phyloP scores from a whole-genome alignment of 169 alveolate genomes.

The Amoebophrya sp. region DNA sequence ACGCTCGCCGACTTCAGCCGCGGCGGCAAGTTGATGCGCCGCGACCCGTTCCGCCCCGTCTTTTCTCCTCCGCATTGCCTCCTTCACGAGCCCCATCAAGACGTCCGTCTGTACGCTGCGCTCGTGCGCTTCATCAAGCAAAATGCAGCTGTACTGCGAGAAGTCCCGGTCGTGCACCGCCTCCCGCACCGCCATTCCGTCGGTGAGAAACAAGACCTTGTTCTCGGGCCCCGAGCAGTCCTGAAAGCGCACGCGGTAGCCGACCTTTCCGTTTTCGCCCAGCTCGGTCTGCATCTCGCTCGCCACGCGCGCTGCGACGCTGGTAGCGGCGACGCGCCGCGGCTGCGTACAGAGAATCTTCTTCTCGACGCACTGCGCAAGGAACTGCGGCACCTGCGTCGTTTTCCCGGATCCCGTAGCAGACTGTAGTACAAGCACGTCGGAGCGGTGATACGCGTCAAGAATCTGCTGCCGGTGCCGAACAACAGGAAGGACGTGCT shows the following conservation, averaged over 20 bases:
- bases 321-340: slow-evolving; percentile 98
- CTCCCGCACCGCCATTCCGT: slow-evolving; percentile 96
- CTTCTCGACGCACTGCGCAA: slow-evolving; percentile 34
- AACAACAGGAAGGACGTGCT: not conserved
- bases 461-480: not conserved
- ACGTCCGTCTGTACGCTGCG: slow-evolving; percentile 94
- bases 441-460: not conserved
- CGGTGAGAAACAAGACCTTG: slow-evolving; percentile 92
- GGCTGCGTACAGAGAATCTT: slow-evolving; percentile 96
- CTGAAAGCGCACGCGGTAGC: slow-evolving; percentile 65
- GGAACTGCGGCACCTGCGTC: slow-evolving; percentile 88
- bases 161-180: slow-evolving; percentile 82
- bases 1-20: too few species aligned
- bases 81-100: slow-evolving; percentile 86
- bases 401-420: slow-evolving; percentile 96
- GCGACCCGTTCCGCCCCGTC: too few species aligned
- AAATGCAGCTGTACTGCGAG: slow-evolving; percentile 75
- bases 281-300: slow-evolving; percentile 71
- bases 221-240: slow-evolving; percentile 86
- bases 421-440: not conserved
- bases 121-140: slow-evolving; percentile 99
- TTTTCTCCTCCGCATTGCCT: slow-evolving; percentile 44
- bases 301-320: slow-evolving; percentile 96
- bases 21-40: too few species aligned
- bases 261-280: slow-evolving; percentile 11